Percentiles rank a stretch among this genome's conserved stretches.
Evolutionary conservation across 2,329 filamentous ascomycete genomes (phyloP).

Genomic region (Metarhizium rileyi): DNA sequence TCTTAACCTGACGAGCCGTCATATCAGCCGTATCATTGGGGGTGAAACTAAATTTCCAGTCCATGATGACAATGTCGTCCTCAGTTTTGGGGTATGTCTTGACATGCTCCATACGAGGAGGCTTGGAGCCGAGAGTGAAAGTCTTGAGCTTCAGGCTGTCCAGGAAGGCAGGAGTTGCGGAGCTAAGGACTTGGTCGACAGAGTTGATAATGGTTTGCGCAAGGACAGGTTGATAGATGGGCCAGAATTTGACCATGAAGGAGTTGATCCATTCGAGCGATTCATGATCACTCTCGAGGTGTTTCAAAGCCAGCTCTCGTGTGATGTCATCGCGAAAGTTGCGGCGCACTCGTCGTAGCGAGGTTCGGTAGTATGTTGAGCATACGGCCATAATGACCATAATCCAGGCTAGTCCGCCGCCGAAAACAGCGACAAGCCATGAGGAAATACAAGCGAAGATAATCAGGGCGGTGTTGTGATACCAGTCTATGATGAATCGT

Average conservation of each 20-base stretch:
- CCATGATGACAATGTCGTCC: conserved; percentile 94
- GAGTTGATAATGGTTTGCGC: conserved; percentile 87
- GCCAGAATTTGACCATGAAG: conserved; percentile 98
- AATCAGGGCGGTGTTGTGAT: conserved; percentile 92
- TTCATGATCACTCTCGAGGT: conserved; percentile 81
- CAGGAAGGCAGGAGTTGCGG: conserved; percentile 81
- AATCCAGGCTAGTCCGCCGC: conserved; percentile 87
- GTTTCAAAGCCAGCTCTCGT: conserved; percentile 78
- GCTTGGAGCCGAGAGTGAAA: conserved; percentile 90
- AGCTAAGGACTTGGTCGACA: conserved; percentile 92
- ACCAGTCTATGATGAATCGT: conserved; percentile 65
- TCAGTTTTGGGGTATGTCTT: conserved; percentile 96
- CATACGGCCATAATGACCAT: conserved; percentile 88
- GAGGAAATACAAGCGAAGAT: conserved; percentile 84
- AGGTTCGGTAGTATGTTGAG: conserved; percentile 93
- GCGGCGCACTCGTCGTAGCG: conserved; percentile 80
- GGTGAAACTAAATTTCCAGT: conserved; percentile 99
- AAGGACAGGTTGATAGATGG: conserved; percentile 91
- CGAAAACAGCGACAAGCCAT: conserved; percentile 81
- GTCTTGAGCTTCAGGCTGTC: conserved; percentile 90
- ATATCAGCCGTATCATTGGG: conserved; percentile 90
- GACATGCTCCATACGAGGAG: conserved; percentile 91
- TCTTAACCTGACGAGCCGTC: conserved; percentile 80
- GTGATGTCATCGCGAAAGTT: conserved; percentile 94
- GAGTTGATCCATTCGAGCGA: conserved; percentile 99